A percentile compares a stretch with the other conserved stretches of the same genome.
Evolutionary conservation across 176 grass and related monocot genomes (phyloP).

Genomic region (Alopecurus myosuroides): DNA sequence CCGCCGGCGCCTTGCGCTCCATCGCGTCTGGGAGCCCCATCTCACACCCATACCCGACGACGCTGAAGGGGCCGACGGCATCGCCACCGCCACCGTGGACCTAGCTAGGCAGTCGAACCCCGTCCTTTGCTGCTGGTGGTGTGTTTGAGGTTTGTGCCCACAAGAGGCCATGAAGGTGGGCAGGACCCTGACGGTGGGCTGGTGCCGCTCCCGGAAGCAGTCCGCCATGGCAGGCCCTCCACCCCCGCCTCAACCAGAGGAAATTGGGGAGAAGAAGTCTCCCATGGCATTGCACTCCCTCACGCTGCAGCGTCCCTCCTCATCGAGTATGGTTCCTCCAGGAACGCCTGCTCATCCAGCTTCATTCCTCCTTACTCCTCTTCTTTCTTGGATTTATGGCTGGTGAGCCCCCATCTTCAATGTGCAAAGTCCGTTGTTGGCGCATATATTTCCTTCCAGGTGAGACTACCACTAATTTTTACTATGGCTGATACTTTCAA

Average conservation of each 20-base stretch:
- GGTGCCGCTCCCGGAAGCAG: conserved; percentile 65
- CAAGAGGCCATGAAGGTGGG: conserved; percentile 67
- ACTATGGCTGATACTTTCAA: too few relatives aligned
- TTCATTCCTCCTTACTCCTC: conserved; percentile 37
- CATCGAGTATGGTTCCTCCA: conserved; percentile 78
- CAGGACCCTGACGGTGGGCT: conserved; percentile 32
- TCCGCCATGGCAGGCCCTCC: conserved; percentile 37
- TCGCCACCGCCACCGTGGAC: conserved; percentile 46
- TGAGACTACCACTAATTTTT: too few relatives aligned
- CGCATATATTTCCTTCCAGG: too few relatives aligned
- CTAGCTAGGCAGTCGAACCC: conserved; percentile 82
- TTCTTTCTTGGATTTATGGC: not conserved
- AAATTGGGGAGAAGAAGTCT: conserved; percentile 73
- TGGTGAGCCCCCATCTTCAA: not conserved
- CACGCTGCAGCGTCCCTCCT: too few relatives aligned
- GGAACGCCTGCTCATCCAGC: conserved; percentile 79
- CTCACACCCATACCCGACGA: conserved; percentile 10
- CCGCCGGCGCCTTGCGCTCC: conserved; percentile 12
- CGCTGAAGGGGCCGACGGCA: conserved; percentile 25
- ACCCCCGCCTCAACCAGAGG: not conserved
- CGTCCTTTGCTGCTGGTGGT: not conserved
- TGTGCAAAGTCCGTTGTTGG: too few relatives aligned
- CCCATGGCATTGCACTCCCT: conserved; percentile 72
- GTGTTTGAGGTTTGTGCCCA: not conserved
- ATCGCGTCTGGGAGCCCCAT: conserved; percentile 40